Evolutionary conservation across 2,329 filamentous ascomycete genomes (phyloP).

Genomic region (Fusarium torreyae): DNA sequence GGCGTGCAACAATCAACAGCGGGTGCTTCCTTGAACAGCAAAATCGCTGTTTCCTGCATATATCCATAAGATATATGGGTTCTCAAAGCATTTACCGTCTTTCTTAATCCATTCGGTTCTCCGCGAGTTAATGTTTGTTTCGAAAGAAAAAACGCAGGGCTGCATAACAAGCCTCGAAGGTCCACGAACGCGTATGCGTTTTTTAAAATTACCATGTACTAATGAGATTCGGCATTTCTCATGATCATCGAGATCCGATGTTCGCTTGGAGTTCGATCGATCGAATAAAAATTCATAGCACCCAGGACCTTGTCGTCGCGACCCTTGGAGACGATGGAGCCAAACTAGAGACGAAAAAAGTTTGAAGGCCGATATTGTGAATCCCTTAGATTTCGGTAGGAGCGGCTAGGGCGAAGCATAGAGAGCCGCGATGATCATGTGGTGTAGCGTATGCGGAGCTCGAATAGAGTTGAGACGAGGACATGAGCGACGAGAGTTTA

Average conservation of each 20-base stretch:
- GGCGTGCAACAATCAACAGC: background rate
- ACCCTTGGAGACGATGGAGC: conserved; percentile 6
- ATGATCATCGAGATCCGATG: conserved; percentile 27
- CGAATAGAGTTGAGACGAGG: background rate
- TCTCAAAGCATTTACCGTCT: conserved; percentile 20
- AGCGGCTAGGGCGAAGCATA: conserved; percentile 11
- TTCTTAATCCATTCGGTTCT: conserved; percentile 7
- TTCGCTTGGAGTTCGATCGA: conserved; percentile 20
- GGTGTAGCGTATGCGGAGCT: conserved; percentile 1
- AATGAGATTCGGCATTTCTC: conserved; percentile 12
- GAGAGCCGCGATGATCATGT: background rate
- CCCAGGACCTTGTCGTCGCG: conserved; percentile 11
- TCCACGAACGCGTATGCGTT: conserved; percentile 12
- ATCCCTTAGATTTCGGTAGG: background rate
- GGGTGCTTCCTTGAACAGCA: background rate
- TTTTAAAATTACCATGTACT: conserved; percentile 21
- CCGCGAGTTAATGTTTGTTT: conserved; percentile 8
- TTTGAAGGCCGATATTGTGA: conserved; percentile 6
- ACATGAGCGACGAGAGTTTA: background rate
- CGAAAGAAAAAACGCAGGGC: conserved; percentile 4
- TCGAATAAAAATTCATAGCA: conserved; percentile 5
- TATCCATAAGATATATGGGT: background rate
- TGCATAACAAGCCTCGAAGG: conserved; percentile 11
- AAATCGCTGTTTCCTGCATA: background rate
- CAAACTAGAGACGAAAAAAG: conserved; percentile 19